Base-by-base conservation (phyloP, 345 rosid genomes). In the Aquilaria yunnanensis region DNA sequence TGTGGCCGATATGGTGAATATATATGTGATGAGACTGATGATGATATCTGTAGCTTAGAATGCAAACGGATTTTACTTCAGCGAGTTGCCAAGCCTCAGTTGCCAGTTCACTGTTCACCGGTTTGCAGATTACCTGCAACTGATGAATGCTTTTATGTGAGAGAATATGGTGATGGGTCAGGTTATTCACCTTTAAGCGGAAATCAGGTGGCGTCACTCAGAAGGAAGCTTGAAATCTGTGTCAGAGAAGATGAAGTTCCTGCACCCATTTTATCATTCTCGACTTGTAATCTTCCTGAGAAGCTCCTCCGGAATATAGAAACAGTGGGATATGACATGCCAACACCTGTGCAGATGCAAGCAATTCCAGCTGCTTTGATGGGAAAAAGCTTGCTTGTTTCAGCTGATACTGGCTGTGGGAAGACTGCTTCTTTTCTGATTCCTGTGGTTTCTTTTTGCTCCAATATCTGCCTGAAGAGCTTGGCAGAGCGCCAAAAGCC, bases 271-370 rank as follows among this genome's bases (percentile, higher is more conserved):
- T 65, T 85, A 69, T 80, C 90, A 8, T 93, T 90, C 70, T 66
- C 80, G 66, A 85, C 90, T n/a, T 89, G 87, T 60, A 60, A 66
- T 41, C 73, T 87, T 67, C 83, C 80, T 48, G 77, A 72, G 59
- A 84, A 80, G 73, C 85, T 93, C 55, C 83, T 84, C 34, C 81
- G 74, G 57, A 93, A 90, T 66, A 70, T 90, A 54, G 90, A 86
- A 83, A 63, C 78, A 55, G 88, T 79, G 32, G 96, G 97, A 47
- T 90, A 81, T 72, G 83, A 67, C 60, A 74, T 80, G 73, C 96
- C 97, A 56, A 90, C 92, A 12, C 90, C 94, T 3, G 82, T 93
- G 14, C 96, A 90, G 81, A 90, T 88, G 96, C 96, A 90, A 78
- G 90, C 84, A 9, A 84, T 93, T 49, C 96, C 98, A 6, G 78